Percentiles rank a stretch among this genome's conserved stretches.
phyloP scores from a whole-genome alignment of 108 stramenopile genomes.

The Skeletonema tropicum region DNA sequence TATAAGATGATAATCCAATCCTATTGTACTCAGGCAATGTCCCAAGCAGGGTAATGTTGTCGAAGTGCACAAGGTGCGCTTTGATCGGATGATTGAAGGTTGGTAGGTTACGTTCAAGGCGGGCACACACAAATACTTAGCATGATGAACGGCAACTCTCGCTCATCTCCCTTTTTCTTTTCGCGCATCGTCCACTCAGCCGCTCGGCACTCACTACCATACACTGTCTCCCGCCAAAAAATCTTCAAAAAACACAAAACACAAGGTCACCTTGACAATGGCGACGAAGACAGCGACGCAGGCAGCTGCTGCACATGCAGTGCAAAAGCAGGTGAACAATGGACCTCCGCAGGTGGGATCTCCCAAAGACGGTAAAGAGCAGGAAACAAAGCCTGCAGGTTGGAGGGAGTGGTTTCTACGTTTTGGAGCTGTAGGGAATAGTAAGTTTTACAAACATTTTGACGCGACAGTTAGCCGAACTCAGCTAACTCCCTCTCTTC shows the following conservation, averaged over 20 bases:
- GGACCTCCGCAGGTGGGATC: background rate
- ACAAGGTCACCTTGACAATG: too few species aligned
- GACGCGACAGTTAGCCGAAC: too few species aligned
- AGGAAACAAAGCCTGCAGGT: constrained; percentile 20
- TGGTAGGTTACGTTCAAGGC: too few species aligned
- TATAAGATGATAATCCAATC: too few species aligned
- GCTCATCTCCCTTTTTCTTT: background rate
- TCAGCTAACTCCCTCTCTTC: background rate
- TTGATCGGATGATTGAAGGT: background rate
- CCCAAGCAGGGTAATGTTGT: background rate
- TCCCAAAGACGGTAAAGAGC: background rate
- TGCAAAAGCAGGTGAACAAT: background rate
- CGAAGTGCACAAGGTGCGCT: background rate
- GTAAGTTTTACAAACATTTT: constrained; percentile 10
- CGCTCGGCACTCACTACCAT: too few species aligned
- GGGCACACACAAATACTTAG: too few species aligned
- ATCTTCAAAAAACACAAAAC: too few species aligned
- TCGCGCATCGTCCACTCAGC: too few species aligned
- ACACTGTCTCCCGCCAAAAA: background rate
- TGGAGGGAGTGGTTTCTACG: constrained; percentile 21
- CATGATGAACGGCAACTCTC: constrained; percentile 1
- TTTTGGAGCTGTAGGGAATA: constrained; percentile 23
- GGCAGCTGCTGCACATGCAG: background rate
- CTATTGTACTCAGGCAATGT: too few species aligned
- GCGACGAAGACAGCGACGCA: too few species aligned